These are phyloP conservation scores for Pichia kudriavzevii DNA, from an alignment of 1,139 yeast species.

Conservation along the genomic window DNA sequence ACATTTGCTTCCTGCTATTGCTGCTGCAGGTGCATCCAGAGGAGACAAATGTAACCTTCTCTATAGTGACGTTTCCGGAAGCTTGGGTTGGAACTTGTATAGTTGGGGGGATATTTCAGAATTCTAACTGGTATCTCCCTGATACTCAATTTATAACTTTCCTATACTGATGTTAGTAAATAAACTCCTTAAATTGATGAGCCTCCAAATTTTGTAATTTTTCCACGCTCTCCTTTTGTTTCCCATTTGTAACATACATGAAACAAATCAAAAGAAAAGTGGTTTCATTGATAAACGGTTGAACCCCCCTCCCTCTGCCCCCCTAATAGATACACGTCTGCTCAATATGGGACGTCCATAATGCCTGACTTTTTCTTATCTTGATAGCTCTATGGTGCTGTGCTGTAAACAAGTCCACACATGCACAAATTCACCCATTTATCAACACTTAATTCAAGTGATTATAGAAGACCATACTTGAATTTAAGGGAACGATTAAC, in stretches of 20 bases:
- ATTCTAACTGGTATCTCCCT: no score
- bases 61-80: conserved; percentile 36
- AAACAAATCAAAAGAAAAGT: no score
- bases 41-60: conserved; percentile 36
- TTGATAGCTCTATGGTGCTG: background rate
- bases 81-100: conserved; percentile 66
- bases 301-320: no score
- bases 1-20: conserved; percentile 64
- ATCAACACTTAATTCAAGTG: conserved; percentile 2
- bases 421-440: conserved; percentile 10
- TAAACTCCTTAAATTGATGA: background rate
- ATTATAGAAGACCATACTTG: conserved; percentile 31
- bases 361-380: background rate
- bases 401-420: background rate
- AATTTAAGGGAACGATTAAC: conserved; percentile 41
- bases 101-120: no score
- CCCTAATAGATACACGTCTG: no score
- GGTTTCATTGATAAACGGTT: no score
- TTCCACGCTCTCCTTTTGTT: background rate
- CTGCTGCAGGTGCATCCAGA: conserved; percentile 54
- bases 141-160: no score
- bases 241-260: background rate
- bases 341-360: no score
- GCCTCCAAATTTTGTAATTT: background rate
- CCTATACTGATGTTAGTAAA: no score